phyloP scores from a whole-genome alignment of 306 rosid species.

The Casuarina cunninghamiana region DNA sequence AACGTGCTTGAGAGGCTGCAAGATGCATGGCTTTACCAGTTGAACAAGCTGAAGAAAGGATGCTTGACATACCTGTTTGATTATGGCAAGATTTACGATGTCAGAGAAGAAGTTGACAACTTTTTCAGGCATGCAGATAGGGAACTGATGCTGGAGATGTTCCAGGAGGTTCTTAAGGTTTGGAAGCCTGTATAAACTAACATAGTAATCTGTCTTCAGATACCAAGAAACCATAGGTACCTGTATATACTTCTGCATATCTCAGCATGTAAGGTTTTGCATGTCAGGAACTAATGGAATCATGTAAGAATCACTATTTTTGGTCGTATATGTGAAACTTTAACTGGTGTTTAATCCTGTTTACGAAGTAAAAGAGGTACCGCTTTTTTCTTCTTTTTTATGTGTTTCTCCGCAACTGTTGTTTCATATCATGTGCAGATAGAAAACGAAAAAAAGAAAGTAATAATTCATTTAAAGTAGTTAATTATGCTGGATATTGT shows the following conservation, averaged over 20 bases:
- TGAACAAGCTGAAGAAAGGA: slow-evolving; percentile 78
- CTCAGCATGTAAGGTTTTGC: slow-evolving; percentile 17
- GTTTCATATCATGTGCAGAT: too few relatives aligned
- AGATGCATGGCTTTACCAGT: slow-evolving; percentile 76
- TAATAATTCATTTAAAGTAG: too few relatives aligned
- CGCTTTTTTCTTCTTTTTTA: neutral
- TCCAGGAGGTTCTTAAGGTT: slow-evolving; percentile 73
- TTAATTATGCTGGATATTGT: too few relatives aligned
- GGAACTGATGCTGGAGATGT: slow-evolving; percentile 82
- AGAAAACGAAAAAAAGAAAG: too few relatives aligned
- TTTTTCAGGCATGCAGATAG: slow-evolving; percentile 71
- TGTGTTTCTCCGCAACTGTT: neutral
- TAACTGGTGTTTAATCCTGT: neutral
- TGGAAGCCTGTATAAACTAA: slow-evolving; percentile 53
- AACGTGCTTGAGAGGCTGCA: slow-evolving; percentile 83
- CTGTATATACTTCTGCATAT: slow-evolving; percentile 17
- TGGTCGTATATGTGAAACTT: neutral
- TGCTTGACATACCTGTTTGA: slow-evolving; percentile 72
- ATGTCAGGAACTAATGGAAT: neutral
- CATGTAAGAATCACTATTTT: neutral
- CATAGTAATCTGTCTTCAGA: slow-evolving; percentile 6
- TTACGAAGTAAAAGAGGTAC: neutral
- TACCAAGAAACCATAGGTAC: slow-evolving; percentile 21
- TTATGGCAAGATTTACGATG: slow-evolving; percentile 81
- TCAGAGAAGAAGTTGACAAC: slow-evolving; percentile 53